phyloP scores from a whole-genome alignment of 306 rosid genomes.

The Vigna reflexopilosa region DNA sequence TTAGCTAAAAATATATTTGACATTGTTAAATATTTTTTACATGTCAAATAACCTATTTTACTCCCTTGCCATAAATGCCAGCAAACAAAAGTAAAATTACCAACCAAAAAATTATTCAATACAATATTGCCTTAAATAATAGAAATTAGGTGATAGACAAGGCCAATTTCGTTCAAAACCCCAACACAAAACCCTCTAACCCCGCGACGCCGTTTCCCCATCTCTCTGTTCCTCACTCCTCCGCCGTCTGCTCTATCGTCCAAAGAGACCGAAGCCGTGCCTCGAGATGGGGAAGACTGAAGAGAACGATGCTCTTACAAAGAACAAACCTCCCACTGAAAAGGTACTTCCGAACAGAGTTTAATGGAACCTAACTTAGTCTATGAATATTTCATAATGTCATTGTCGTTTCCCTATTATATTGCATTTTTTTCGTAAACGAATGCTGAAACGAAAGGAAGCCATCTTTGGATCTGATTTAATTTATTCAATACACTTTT shows the following conservation, averaged over 20 bases:
- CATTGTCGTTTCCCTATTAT: neutral
- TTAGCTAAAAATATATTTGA: too few relatives aligned
- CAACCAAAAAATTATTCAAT: too few relatives aligned
- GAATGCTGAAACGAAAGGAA: neutral
- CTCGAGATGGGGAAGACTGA: constrained; percentile 36
- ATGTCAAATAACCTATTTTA: too few relatives aligned
- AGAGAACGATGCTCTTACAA: constrained; percentile 36
- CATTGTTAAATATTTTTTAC: too few relatives aligned
- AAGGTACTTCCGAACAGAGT: constrained; percentile 25
- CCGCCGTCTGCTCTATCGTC: constrained; percentile 10
- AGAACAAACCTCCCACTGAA: constrained; percentile 37
- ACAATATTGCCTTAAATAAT: too few relatives aligned
- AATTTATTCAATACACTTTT: neutral
- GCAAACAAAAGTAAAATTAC: too few relatives aligned
- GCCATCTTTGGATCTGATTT: constrained; percentile 14
- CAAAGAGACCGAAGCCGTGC: neutral
- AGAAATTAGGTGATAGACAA: neutral
- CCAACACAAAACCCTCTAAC: constrained; percentile 18
- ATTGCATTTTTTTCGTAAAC: neutral
- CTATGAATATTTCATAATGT: neutral
- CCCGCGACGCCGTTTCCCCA: neutral
- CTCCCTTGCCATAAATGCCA: too few relatives aligned
- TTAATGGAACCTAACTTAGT: neutral
- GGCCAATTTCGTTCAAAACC: constrained; percentile 14
- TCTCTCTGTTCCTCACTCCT: neutral